These are phyloP conservation scores for Sarcodon aspratus DNA, from an alignment of 768 basidiomycete species.

Conservation along the genomic window DNA sequence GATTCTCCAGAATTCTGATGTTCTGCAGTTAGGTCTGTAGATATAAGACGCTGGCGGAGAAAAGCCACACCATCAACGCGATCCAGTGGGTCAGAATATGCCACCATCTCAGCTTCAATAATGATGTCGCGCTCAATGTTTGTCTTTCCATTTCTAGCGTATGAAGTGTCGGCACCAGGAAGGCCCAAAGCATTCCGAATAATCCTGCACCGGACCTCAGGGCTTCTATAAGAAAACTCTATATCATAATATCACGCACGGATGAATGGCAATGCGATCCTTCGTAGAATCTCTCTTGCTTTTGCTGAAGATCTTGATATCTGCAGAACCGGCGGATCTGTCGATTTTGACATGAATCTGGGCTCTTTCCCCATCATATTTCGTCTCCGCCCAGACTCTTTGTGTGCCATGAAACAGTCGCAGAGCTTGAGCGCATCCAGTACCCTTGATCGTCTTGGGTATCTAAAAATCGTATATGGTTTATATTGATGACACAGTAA, in stretches of 20 bases:
- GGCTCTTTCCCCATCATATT: slow-evolving; percentile 92
- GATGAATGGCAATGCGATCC: slow-evolving; percentile 61
- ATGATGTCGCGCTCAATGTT: slow-evolving; percentile 21
- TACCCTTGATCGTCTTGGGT: slow-evolving; percentile 76
- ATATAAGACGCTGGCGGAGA: background rate
- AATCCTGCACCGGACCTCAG: slow-evolving; percentile 23
- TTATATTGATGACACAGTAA: background rate
- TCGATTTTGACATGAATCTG: slow-evolving; percentile 73
- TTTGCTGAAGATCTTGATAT: slow-evolving; percentile 80
- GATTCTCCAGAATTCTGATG: slow-evolving; percentile 68
- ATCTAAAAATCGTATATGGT: slow-evolving; percentile 30
- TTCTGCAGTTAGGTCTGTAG: background rate
- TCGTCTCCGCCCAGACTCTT: slow-evolving; percentile 77
- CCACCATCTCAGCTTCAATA: slow-evolving; percentile 86
- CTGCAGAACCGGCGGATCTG: slow-evolving; percentile 20
- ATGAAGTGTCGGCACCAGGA: slow-evolving; percentile 1
- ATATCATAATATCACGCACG: slow-evolving; percentile 11
- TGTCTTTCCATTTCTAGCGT: background rate
- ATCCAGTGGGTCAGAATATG: slow-evolving; percentile 45
- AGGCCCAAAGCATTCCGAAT: slow-evolving; percentile 53
- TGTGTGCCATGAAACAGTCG: slow-evolving; percentile 27
- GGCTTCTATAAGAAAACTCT: background rate
- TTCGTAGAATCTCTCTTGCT: slow-evolving; percentile 73
- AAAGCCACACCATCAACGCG: slow-evolving; percentile 56
- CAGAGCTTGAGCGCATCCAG: slow-evolving; percentile 45